Conservation (phyloP, 1,284 basidiomycete genomes). For the Apiotrichum gamsii region DNA sequence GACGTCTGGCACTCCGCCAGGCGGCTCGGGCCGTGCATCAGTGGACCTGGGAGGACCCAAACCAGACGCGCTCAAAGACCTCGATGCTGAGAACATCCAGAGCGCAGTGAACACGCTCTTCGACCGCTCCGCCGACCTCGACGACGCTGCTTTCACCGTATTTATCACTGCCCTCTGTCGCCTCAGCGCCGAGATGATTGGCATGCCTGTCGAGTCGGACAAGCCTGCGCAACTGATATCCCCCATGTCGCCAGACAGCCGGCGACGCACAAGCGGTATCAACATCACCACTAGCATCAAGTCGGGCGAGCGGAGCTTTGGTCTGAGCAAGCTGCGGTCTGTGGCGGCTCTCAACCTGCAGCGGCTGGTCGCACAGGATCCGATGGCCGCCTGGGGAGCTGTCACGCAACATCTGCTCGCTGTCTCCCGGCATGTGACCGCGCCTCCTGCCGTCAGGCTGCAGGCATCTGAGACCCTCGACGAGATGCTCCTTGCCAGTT, state of each 20-base stretch:
- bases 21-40: conserved; percentile 3
- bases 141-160: conserved; percentile 71
- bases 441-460: conserved; percentile 71
- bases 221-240: conserved; percentile 41
- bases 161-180: conserved; percentile 78
- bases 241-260: conserved; percentile 37
- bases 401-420: conserved; percentile 71
- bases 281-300: conserved; percentile 69
- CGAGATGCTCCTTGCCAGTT: conserved; percentile 64
- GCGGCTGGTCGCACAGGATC: conserved; percentile 70
- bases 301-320: conserved; percentile 57
- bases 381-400: conserved; percentile 77
- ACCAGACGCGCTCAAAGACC: conserved; percentile 50
- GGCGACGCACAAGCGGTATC: conserved; percentile 75
- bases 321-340: conserved; percentile 72
- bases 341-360: conserved; percentile 76
- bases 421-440: conserved; percentile 57
- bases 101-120: conserved; percentile 70
- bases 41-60: conserved; percentile 14
- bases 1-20: not conserved
- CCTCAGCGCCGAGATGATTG: conserved; percentile 81
- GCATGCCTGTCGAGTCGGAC: conserved; percentile 57
- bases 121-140: conserved; percentile 72
- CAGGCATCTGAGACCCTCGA: conserved; percentile 83
- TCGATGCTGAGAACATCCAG: conserved; percentile 68